Conservation (phyloP, 1,284 basidiomycete species). For the Heterobasidion annosum region DNA sequence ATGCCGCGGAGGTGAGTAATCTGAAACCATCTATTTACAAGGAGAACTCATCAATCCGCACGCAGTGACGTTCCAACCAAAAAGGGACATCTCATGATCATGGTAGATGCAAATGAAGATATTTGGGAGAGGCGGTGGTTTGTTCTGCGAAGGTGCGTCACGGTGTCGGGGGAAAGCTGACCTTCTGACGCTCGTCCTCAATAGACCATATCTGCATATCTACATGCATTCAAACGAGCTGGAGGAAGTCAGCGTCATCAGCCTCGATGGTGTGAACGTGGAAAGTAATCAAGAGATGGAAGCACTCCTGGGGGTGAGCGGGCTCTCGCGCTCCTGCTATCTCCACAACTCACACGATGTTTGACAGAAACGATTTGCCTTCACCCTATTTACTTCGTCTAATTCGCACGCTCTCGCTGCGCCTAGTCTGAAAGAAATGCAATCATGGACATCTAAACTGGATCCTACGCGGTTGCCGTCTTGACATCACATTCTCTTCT, state of each 20-base stretch:
- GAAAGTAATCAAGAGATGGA: slow-evolving; percentile 86
- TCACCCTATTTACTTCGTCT: slow-evolving; percentile 83
- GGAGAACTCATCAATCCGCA: slow-evolving; percentile 3
- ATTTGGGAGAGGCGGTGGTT: slow-evolving; percentile 83
- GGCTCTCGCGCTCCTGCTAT: slow-evolving; percentile 3
- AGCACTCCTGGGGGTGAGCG: slow-evolving; percentile 71
- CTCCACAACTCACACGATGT: neutral
- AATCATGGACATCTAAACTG: slow-evolving; percentile 74
- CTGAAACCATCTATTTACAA: neutral
- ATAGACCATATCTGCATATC: slow-evolving; percentile 84
- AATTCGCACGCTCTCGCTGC: slow-evolving; percentile 87
- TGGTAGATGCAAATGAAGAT: slow-evolving; percentile 73
- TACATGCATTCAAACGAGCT: slow-evolving; percentile 77
- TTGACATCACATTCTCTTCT: slow-evolving; percentile 10
- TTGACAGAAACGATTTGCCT: slow-evolving; percentile 68
- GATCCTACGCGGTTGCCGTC: slow-evolving; percentile 57
- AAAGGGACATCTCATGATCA: slow-evolving; percentile 73
- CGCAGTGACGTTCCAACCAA: slow-evolving; percentile 75
- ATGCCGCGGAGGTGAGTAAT: slow-evolving; percentile 59
- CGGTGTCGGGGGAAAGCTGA: neutral
- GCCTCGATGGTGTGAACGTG: slow-evolving; percentile 78
- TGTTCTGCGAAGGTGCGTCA: slow-evolving; percentile 71
- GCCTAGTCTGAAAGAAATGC: slow-evolving; percentile 69
- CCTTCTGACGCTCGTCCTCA: neutral
- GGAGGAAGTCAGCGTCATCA: slow-evolving; percentile 81